phyloP scores from a whole-genome alignment of 768 basidiomycete species.

The Pleurotus giganteus region DNA sequence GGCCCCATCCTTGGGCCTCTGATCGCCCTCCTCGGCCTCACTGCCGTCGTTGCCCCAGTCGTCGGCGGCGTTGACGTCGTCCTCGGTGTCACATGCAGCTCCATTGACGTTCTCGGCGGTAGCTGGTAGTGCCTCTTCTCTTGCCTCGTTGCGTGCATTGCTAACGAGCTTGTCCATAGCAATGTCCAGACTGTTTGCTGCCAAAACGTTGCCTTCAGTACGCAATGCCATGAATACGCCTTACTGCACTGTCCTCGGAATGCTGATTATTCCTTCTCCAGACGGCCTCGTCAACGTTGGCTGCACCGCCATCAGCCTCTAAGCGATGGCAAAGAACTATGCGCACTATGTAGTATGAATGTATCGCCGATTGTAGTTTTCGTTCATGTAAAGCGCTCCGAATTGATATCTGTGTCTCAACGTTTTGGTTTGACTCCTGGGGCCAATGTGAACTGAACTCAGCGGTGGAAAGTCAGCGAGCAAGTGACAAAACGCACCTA shows the following conservation, averaged over 20 bases:
- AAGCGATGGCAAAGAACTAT: too few relatives aligned
- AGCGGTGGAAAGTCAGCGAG: too few relatives aligned
- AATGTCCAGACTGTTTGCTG: neutral
- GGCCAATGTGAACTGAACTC: too few relatives aligned
- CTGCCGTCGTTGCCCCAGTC: neutral
- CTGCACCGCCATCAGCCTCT: slow-evolving; percentile 1
- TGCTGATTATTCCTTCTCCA: neutral
- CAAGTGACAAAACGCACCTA: too few relatives aligned
- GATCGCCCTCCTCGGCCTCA: neutral
- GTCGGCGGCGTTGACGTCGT: neutral
- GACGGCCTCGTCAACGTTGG: slow-evolving; percentile 6
- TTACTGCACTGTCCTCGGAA: slow-evolving; percentile 6
- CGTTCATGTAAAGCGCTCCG: too few relatives aligned
- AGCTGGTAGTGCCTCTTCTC: neutral
- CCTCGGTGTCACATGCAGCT: neutral
- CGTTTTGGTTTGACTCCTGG: too few relatives aligned
- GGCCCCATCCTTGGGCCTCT: too few relatives aligned
- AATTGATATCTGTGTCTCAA: too few relatives aligned
- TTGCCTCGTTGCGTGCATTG: neutral
- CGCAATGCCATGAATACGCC: neutral
- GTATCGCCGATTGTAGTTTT: too few relatives aligned
- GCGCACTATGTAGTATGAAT: too few relatives aligned
- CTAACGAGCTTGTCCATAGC: neutral
- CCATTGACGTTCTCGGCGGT: neutral
- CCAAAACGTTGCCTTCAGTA: slow-evolving; percentile 5